phyloP scores from a whole-genome alignment of 768 basidiomycete species.

The Nevesoporus exiguus region DNA sequence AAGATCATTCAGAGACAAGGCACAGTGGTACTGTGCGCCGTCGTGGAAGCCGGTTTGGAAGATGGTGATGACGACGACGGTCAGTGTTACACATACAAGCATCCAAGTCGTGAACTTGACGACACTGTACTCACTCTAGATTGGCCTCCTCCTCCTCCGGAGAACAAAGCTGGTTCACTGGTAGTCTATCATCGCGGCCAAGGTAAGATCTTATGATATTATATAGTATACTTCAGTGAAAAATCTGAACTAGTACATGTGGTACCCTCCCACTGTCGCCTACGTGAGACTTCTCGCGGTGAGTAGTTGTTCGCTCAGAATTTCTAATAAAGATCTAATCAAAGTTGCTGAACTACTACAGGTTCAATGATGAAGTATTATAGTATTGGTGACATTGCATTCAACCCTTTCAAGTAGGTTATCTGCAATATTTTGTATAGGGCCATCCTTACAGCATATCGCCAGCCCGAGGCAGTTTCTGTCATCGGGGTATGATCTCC shows the following conservation, averaged over 20 bases:
- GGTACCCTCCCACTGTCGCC: slow-evolving; percentile 19
- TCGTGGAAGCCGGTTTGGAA: slow-evolving; percentile 42
- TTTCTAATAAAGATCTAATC: not conserved
- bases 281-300: slow-evolving; percentile 19
- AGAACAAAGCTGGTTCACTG: slow-evolving; percentile 48
- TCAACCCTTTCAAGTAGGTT: slow-evolving; percentile 47
- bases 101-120: slow-evolving; percentile 14
- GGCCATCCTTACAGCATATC: slow-evolving; percentile 3
- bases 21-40: slow-evolving; percentile 43
- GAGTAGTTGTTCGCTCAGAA: not conserved
- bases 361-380: slow-evolving; percentile 42
- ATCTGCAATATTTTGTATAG: not conserved
- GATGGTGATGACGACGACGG: slow-evolving; percentile 30
- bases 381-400: slow-evolving; percentile 52
- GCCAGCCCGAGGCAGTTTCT: slow-evolving; percentile 39
- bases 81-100: slow-evolving; percentile 9
- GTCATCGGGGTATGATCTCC: slow-evolving; percentile 47
- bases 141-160: slow-evolving; percentile 36
- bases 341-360: not conserved
- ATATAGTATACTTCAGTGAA: not conserved
- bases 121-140: slow-evolving; percentile 3
- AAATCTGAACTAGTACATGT: slow-evolving; percentile 14
- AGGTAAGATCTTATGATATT: slow-evolving; percentile 12
- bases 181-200: slow-evolving; percentile 37
- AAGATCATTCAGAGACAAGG: slow-evolving; percentile 45